Evolutionary conservation across 1,284 basidiomycete species (phyloP).

Genomic region (Papiliotrema nemorosa): DNA sequence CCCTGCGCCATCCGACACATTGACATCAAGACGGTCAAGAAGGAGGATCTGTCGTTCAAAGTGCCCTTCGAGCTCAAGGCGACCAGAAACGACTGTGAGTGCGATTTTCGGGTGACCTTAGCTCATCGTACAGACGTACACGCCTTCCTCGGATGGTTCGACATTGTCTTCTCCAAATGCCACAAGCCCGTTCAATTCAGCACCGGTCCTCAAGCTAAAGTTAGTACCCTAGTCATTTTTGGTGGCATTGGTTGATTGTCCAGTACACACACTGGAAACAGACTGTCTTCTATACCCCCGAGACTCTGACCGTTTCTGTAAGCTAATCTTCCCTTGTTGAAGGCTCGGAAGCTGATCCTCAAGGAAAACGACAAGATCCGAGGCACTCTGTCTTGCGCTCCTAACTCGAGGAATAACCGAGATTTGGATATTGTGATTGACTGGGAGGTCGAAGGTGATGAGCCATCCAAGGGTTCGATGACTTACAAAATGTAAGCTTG

Average conservation of each 20-base stretch:
- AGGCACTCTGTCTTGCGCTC: conserved; percentile 71
- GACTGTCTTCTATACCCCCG: conserved; percentile 93
- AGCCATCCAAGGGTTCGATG: conserved; percentile 43
- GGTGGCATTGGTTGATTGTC: conserved; percentile 1
- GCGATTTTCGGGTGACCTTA: background rate
- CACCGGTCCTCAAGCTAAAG: conserved; percentile 87
- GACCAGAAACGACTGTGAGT: conserved; percentile 86
- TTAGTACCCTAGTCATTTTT: conserved; percentile 13
- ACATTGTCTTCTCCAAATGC: conserved; percentile 91
- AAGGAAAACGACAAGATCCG: conserved; percentile 65
- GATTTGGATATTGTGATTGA: conserved; percentile 84
- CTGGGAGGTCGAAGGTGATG: conserved; percentile 59
- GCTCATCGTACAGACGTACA: conserved; percentile 69
- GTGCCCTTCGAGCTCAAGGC: conserved; percentile 75
- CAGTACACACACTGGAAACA: conserved; percentile 95
- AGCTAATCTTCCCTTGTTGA: conserved; percentile 12
- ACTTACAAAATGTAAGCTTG: conserved; percentile 53
- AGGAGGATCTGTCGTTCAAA: conserved; percentile 88
- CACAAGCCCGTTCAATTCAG: conserved; percentile 96
- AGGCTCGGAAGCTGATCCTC: background rate
- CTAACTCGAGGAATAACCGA: conserved; percentile 84
- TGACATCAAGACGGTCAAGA: conserved; percentile 85
- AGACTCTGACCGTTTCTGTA: conserved; percentile 56
- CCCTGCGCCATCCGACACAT: conserved; percentile 88
- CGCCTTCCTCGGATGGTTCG: conserved; percentile 99